These are phyloP conservation scores for Heliosperma pusillum DNA, from an alignment of 148 eudicot species.

Conservation along the genomic window DNA sequence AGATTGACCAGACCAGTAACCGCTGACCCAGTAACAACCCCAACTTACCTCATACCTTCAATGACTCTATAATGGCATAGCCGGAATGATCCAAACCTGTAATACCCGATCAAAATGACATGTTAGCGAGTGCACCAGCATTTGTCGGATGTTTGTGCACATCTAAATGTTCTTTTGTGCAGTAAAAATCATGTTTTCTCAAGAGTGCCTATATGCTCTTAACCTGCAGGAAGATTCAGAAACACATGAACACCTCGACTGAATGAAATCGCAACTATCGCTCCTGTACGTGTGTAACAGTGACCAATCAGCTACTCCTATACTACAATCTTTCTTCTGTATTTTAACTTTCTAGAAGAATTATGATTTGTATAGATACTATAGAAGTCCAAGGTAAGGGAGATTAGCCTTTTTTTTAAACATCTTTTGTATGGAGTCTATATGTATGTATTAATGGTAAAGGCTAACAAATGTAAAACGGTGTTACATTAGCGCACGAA, in stretches of 20 bases:
- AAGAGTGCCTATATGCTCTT: neutral
- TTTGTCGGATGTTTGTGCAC: too few species aligned
- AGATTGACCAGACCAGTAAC: too few species aligned
- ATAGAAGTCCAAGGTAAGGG: neutral
- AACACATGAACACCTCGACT: slow-evolving; percentile 27
- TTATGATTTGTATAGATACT: neutral
- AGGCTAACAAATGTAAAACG: too few species aligned
- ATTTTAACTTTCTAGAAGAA: neutral
- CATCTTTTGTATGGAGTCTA: neutral
- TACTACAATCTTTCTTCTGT: neutral
- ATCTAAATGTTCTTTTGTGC: too few species aligned
- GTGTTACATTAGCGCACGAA: neutral
- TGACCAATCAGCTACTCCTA: neutral
- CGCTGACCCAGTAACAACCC: too few species aligned
- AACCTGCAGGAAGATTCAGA: slow-evolving; percentile 23
- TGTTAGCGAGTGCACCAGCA: too few species aligned
- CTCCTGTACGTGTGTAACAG: slow-evolving; percentile 15
- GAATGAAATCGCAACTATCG: neutral
- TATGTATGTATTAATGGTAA: neutral
- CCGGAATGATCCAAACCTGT: too few species aligned
- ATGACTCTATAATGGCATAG: too few species aligned
- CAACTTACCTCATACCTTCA: too few species aligned
- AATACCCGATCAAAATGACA: too few species aligned
- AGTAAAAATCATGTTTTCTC: neutral
- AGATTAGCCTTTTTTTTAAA: neutral